Evolutionary conservation across 2,329 filamentous ascomycete species (phyloP).

Genomic region (Botrytis porri): DNA sequence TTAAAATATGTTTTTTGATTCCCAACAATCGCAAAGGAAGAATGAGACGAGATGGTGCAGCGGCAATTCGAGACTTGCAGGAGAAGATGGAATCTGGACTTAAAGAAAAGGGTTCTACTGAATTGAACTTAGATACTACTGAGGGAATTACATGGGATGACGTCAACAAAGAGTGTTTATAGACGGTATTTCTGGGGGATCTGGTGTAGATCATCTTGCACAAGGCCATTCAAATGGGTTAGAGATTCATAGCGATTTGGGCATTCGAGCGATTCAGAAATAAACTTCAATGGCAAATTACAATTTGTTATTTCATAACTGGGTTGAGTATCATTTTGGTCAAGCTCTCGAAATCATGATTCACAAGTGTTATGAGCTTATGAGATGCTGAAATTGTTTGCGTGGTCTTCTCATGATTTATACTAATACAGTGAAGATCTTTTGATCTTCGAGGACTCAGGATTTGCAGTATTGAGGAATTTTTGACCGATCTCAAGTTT

Average conservation of each 20-base stretch:
- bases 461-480: neutral
- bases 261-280: neutral
- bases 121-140: too few relatives aligned
- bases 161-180: too few relatives aligned
- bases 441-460: neutral
- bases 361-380: neutral
- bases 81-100: neutral
- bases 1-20: neutral
- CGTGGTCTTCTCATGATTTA: neutral
- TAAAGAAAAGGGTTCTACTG: neutral
- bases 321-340: neutral
- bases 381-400: neutral
- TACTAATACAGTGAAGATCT: neutral
- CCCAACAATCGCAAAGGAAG: neutral
- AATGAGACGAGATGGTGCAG: neutral
- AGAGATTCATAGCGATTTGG: neutral
- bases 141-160: neutral
- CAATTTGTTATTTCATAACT: accelerated
- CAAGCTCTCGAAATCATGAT: neutral
- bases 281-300: neutral
- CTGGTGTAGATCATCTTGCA: neutral
- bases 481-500: neutral
- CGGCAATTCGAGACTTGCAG: neutral
- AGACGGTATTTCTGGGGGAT: too few relatives aligned
- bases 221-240: too few relatives aligned